Evolutionary conservation across 2,329 filamentous ascomycete genomes (phyloP), one percentile per base, ranked within the genome.

Genomic region (Cytospora schulzeri): DNA sequence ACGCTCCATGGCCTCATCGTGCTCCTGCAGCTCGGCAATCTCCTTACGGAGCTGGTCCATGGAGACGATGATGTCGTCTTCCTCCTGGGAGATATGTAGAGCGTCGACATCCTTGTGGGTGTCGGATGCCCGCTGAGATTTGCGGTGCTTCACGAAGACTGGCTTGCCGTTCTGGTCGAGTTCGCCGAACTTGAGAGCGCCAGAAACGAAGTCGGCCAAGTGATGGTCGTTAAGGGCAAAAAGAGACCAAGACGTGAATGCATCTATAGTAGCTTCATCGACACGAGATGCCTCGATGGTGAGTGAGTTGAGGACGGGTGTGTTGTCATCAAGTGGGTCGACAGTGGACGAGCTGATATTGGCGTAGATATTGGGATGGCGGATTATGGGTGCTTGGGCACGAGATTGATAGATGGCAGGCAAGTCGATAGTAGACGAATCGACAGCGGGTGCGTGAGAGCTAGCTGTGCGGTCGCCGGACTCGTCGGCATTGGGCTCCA

Each of bases 21-120:
- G 83, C 50, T 85, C 81, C 65, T 85, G 83, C 48, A 86, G 76
- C 64, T 81, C 81, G 59, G 83, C 73, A 52, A 85, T 83, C 71
- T 86, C 83, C 51, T 85, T 80, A 48, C 83, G 81, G 75, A 86
- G 84, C 81, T 85, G 85, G 81, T 86, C 84, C 78, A 86, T 79
- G 11, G 84, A 86, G 50, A 86, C 83, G 67, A 86, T 85, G 33
- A 86, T 85, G 68, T 82, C 80, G 71, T 85, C 80, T 68, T 86
- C 84, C 52, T 85, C 83, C 62, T 82, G 76, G 3, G 83, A 80
- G 11, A 86, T 74, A 56, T 79, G 76, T 24, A 86, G 71, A 19
- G 76, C 80, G 62, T 84, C 81, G n/a, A 86, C 76, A 31, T 82
- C 77, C 48, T 76, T 81, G 65, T 86, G 82, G 17, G 77, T 70